Conservation (phyloP, 2,329 filamentous ascomycete genomes). For the Lecanicillium sp. region DNA sequence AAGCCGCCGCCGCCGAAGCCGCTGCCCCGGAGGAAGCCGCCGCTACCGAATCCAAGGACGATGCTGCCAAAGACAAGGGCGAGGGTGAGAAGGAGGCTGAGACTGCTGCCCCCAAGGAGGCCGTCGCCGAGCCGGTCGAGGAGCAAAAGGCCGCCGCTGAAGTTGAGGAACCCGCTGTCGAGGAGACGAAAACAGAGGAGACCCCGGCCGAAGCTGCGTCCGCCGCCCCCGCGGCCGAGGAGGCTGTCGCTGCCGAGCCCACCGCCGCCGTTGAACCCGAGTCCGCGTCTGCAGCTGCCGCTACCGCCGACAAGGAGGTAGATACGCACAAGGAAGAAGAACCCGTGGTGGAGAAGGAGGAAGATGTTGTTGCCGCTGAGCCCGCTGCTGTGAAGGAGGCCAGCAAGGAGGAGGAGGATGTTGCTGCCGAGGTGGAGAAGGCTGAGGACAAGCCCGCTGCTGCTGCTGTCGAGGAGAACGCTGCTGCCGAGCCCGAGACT, state of each 20-base stretch:
- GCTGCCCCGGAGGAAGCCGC: background rate
- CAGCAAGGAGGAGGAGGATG: background rate
- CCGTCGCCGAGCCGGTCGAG: background rate
- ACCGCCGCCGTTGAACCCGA: slow-evolving; percentile 6
- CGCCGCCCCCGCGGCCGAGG: background rate
- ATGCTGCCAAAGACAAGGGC: background rate
- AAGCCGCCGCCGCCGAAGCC: background rate
- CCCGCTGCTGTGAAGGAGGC: background rate
- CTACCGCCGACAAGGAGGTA: background rate
- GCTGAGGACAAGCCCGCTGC: slow-evolving; percentile 1
- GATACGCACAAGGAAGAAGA: background rate
- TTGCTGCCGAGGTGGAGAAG: slow-evolving; percentile 8
- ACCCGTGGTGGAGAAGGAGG: background rate
- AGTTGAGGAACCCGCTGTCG: slow-evolving; percentile 4
- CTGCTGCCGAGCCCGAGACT: slow-evolving; percentile 8
- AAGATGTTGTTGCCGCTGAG: background rate
- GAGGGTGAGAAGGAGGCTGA: background rate
- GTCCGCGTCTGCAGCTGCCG: background rate
- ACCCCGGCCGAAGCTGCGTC: slow-evolving; percentile 7
- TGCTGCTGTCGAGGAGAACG: slow-evolving; percentile 4
- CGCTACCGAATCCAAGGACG: slow-evolving; percentile 5
- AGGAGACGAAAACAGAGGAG: slow-evolving; percentile 4
- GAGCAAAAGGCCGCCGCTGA: slow-evolving; percentile 3
- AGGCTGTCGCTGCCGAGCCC: slow-evolving; percentile 4
- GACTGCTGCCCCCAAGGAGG: background rate